Conservation (phyloP, 2,329 filamentous ascomycete genomes). For the Cryphonectria nitschkei region DNA sequence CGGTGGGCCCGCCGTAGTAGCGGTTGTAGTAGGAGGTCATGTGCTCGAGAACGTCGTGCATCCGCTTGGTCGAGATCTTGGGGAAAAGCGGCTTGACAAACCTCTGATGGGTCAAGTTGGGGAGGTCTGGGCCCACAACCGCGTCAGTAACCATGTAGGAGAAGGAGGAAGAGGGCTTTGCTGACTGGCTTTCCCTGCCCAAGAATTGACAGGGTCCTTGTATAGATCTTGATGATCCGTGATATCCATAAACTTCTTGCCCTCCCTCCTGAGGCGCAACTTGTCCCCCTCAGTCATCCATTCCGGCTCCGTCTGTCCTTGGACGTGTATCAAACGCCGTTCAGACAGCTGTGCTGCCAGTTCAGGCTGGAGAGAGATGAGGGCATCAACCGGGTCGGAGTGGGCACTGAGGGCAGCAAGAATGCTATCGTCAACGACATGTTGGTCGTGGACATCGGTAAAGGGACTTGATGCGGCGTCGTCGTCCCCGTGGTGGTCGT, state of each 20-base stretch:
- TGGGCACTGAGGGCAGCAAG: constrained; percentile 18
- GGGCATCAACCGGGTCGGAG: constrained; percentile 21
- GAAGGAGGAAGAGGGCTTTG: background rate
- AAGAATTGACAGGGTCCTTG: constrained; percentile 27
- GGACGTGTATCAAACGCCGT: constrained; percentile 64
- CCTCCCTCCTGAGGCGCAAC: constrained; percentile 67
- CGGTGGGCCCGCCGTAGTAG: constrained; percentile 50
- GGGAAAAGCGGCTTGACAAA: constrained; percentile 60
- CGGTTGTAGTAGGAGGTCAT: constrained; percentile 65
- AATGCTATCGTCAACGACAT: constrained; percentile 21
- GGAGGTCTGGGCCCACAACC: constrained; percentile 35
- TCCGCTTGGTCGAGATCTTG: constrained; percentile 64
- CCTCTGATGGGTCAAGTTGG: constrained; percentile 51
- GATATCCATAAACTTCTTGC: constrained; percentile 74
- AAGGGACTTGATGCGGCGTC: background rate
- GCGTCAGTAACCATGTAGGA: background rate
- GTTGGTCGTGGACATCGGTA: background rate
- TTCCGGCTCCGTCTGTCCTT: constrained; percentile 61
- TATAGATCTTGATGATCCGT: constrained; percentile 62
- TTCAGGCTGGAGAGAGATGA: constrained; percentile 25
- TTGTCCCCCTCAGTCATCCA: constrained; percentile 78
- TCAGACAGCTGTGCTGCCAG: constrained; percentile 37
- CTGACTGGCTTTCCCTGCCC: constrained; percentile 39
- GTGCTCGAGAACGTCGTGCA: constrained; percentile 65
- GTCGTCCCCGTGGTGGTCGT: background rate